Evolutionary conservation across 164 flowering plant species (phyloP).

Genomic region (Annona cherimola): DNA sequence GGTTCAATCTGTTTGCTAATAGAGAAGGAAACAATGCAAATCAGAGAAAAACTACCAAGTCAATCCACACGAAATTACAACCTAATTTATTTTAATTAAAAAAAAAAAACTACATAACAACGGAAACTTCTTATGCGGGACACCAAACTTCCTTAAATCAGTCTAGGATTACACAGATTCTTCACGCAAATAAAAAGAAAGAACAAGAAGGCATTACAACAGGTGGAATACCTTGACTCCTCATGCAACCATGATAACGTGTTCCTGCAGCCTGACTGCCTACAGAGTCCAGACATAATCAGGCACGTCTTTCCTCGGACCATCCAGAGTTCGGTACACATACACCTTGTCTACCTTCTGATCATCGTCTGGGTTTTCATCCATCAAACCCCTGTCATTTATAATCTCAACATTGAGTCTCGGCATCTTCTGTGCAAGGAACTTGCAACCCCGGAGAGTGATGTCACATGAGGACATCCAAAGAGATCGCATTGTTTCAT

Average conservation of each 20-base stretch:
- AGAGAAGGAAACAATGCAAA: background rate
- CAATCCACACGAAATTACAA: constrained; percentile 2
- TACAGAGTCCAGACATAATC: constrained; percentile 50
- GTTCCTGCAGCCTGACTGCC: background rate
- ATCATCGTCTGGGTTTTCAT: constrained; percentile 27
- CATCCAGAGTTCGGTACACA: constrained; percentile 67
- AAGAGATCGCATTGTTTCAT: constrained; percentile 99
- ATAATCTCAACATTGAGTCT: constrained; percentile 83
- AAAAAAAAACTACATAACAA: background rate
- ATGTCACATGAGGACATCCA: constrained; percentile 96
- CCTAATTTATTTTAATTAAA: background rate
- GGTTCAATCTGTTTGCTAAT: background rate
- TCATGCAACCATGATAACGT: background rate
- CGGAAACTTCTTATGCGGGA: background rate
- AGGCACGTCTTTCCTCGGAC: constrained; percentile 69
- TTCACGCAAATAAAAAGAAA: background rate
- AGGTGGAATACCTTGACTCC: background rate
- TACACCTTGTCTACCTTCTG: constrained; percentile 76
- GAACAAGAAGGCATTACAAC: background rate
- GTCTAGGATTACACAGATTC: background rate
- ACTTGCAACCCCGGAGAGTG: constrained; percentile 74
- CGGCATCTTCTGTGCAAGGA: constrained; percentile 66
- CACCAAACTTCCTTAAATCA: background rate
- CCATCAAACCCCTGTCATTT: constrained; percentile 43
- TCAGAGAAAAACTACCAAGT: background rate